Base-by-base conservation (phyloP, 257 asterid genomes). In the Perilla frutescens region DNA sequence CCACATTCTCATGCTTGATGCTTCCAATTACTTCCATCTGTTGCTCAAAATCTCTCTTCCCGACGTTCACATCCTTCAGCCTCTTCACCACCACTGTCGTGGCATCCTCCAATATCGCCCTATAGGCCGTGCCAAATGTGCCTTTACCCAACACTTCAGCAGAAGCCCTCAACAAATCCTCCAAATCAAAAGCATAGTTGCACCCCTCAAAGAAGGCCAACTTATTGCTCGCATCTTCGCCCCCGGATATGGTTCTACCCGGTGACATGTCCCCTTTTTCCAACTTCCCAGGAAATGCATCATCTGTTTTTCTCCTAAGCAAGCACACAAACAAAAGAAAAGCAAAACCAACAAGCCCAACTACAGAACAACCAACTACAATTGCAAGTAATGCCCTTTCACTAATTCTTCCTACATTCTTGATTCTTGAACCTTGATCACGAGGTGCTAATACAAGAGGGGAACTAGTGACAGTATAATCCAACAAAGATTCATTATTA, bases 61-160 rank as follows among this genome's bases (percentile, higher is more conserved):
- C 94, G 0, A 81, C 96, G 9, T 84, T 82, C 59, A 91, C 94
- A n/a, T 91, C 97, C 81, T 91, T 91, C 83, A 89, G 75, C 81
- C 97, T 84, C 87, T 91, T 91, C 71, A 91, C 96, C 20, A 87
- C 96, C 71, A 91, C 92, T 13, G 67, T 78, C 29, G 82, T 87
- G 0, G 91, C 86, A 8, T 91, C 96, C 81, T 91, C 97, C 6
- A 91, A 43, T 48, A 87, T 87, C 4, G 97, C 97, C 84, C 71
- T 89, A 58, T 91, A 91, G 2, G 95, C 88, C 54, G 86, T 89
- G 8, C 97, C 96, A 34, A 85, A 88, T 6, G 97, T 86, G 36
- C 97, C 97, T 67, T 89, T 91, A 7, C 97, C 96, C 81, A 91
- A 73, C 1, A 91, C 94, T 71, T 89, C 96, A 4, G 96, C 97